These are phyloP conservation scores for Solanum medicagineum DNA, from an alignment of 257 asterid genomes.

Conservation along the genomic window DNA sequence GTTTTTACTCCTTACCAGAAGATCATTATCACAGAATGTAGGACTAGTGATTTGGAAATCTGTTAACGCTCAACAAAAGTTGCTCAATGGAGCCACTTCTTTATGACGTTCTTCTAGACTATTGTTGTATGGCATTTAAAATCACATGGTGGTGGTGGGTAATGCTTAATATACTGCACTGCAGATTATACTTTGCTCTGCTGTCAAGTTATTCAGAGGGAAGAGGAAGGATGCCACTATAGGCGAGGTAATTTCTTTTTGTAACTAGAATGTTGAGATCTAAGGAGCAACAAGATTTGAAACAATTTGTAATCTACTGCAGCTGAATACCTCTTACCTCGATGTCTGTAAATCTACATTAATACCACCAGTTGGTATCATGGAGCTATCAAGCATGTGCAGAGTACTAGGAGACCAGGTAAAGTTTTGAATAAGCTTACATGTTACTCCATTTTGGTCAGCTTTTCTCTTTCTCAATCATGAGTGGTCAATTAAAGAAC, in stretches of 20 bases:
- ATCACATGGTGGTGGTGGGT: not conserved
- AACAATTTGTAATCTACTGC: constrained; percentile 8
- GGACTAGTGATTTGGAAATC: not conserved
- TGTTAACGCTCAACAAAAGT: not conserved
- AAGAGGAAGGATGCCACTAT: constrained; percentile 79
- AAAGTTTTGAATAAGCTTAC: not conserved
- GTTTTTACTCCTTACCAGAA: not conserved
- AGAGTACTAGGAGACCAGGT: constrained; percentile 94
- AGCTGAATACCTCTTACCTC: constrained; percentile 60
- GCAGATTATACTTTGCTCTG: constrained; percentile 92
- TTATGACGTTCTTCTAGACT: not conserved
- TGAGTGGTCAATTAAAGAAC: not conserved
- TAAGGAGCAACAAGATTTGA: not conserved
- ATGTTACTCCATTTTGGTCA: not conserved
- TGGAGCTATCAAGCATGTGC: constrained; percentile 85
- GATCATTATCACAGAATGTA: not conserved
- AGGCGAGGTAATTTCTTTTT: constrained; percentile 52
- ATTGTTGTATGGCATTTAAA: not conserved
- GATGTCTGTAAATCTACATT: constrained; percentile 73
- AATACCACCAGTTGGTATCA: constrained; percentile 68
- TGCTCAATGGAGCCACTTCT: not conserved
- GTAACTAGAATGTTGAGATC: not conserved
- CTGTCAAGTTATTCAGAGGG: constrained; percentile 77
- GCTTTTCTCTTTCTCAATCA: not conserved
- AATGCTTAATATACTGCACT: not conserved